Base-by-base conservation (phyloP, 345 rosid species). In the Aquilaria malaccensis region DNA sequence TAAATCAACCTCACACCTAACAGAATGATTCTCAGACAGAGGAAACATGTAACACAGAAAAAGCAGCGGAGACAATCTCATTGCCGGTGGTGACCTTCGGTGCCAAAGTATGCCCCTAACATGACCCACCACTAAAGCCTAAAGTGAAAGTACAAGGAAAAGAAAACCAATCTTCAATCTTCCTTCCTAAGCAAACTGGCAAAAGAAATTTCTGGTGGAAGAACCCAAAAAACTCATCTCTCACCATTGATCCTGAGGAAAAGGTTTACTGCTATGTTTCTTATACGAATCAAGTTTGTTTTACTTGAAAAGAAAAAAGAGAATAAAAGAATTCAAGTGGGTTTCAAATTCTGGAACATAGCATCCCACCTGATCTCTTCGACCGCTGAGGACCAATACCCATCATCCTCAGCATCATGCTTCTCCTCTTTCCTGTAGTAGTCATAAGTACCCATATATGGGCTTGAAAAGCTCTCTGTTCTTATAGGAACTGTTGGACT, bases 321-420 rank as follows among this genome's bases (percentile, higher is more conserved):
- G 32, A 7, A 15, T 13, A 55, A n/a, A 14, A 13, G 7, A 52
- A 6, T 65, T 84, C 81, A 93, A 55, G 89, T 93, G 41, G 98
- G 98, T 79, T 87, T 93, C 50, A 93, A 64, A 65, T 93, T 76
- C 67, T 93, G 97, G 68, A 93, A 93, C 98, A 93, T 85, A 1
- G 96, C 59, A 72, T 87, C 97, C 98, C 98, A 93, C 74, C 86
- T 84, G 69, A 84, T 76, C 58, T 78, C 91, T 81, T 83, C 85
- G 55, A 74, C 79, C 9, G 71, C 80, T 52, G 74, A 67, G 47
- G 81, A 71, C 80, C 91, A 83, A 45, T 79, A 80, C 13, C 81
- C 66, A 60, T 75, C 77, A 58, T 73, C 68, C 5, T 58, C 72
- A 58, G 30, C 80, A 9, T 54, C 68, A 2, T 50, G 29, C 59